Evolutionary conservation across 768 basidiomycete genomes (phyloP).

Genomic region (Amanita brunnescens): DNA sequence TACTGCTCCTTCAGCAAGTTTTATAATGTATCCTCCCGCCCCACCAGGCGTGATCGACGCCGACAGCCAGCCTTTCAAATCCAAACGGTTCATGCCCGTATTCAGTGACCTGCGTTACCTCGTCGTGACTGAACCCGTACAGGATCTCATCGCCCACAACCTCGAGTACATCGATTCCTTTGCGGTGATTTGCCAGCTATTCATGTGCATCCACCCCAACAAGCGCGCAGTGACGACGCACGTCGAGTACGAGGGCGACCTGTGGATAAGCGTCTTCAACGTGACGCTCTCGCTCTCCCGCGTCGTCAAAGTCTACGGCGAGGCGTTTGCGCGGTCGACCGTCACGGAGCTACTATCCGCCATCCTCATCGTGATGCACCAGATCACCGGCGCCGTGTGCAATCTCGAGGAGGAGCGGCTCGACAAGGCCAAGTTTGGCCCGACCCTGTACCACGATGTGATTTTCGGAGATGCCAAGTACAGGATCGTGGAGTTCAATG

Average conservation of each 20-base stretch:
- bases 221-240: slow-evolving; percentile 74
- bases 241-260: slow-evolving; percentile 94
- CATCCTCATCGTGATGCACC: slow-evolving; percentile 58
- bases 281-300: slow-evolving; percentile 86
- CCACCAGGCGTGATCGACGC: slow-evolving; percentile 48
- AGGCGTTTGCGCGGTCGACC: slow-evolving; percentile 58
- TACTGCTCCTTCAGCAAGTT: no score
- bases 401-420: slow-evolving; percentile 57
- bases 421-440: slow-evolving; percentile 56
- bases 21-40: slow-evolving; percentile 32
- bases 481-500: slow-evolving; percentile 69
- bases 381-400: slow-evolving; percentile 67
- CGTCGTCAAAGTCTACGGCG: slow-evolving; percentile 84
- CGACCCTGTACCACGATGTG: slow-evolving; percentile 57
- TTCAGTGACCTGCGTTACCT: slow-evolving; percentile 87
- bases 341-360: slow-evolving; percentile 54
- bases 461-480: slow-evolving; percentile 52
- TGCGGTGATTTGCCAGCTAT: slow-evolving; percentile 73
- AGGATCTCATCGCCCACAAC: slow-evolving; percentile 65
- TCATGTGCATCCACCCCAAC: slow-evolving; percentile 91
- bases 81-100: slow-evolving; percentile 92
- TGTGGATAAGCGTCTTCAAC: slow-evolving; percentile 95
- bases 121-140: slow-evolving; percentile 73
- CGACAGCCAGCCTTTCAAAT: slow-evolving; percentile 83
- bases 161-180: slow-evolving; percentile 63